Percentiles rank a stretch among this genome's conserved stretches.
Evolutionary conservation across 2,329 filamentous ascomycete species (phyloP).

Genomic region (Raffaelea albimanens): DNA sequence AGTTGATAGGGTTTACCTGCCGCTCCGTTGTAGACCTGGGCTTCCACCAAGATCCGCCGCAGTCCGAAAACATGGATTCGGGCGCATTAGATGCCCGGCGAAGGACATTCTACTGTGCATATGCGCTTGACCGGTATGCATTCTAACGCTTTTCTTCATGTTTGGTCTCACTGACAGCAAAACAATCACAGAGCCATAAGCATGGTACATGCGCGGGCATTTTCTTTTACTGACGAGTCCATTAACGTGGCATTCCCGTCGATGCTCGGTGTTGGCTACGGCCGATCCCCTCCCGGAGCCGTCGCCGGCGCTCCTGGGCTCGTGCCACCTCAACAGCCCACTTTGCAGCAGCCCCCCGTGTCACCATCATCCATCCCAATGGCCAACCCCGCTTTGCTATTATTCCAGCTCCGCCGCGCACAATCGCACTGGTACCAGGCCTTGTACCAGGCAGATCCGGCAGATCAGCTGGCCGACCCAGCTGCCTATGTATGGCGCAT

Average conservation of each 20-base stretch:
- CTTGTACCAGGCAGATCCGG: constrained; percentile 69
- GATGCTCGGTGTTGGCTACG: constrained; percentile 17
- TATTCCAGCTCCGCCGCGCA: constrained; percentile 75
- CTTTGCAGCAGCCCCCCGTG: constrained; percentile 18
- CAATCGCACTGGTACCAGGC: constrained; percentile 87
- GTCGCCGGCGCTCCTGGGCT: constrained; percentile 22
- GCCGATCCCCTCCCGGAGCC: not conserved
- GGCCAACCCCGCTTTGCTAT: constrained; percentile 61
- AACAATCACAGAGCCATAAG: constrained; percentile 59
- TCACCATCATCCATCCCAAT: constrained; percentile 33
- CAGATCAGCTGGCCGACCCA: constrained; percentile 54
- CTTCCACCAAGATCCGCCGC: constrained; percentile 81
- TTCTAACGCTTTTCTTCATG: not conserved
- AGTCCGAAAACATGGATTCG: constrained; percentile 57
- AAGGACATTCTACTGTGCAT: constrained; percentile 82
- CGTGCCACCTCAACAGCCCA: constrained; percentile 22
- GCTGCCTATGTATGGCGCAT: constrained; percentile 66
- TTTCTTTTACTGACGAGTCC: constrained; percentile 89
- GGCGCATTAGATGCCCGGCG: constrained; percentile 67
- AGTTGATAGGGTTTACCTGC: constrained; percentile 81
- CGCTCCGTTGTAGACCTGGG: constrained; percentile 83
- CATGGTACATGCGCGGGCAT: constrained; percentile 76
- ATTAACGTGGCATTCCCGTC: constrained; percentile 71
- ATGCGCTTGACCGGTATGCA: constrained; percentile 72
- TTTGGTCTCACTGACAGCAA: not conserved